Percentiles rank a stretch among this genome's conserved stretches.
These are phyloP conservation scores for Cadophora sp. DNA, from an alignment of 2,329 filamentous ascomycete species.

Conservation along the genomic window DNA sequence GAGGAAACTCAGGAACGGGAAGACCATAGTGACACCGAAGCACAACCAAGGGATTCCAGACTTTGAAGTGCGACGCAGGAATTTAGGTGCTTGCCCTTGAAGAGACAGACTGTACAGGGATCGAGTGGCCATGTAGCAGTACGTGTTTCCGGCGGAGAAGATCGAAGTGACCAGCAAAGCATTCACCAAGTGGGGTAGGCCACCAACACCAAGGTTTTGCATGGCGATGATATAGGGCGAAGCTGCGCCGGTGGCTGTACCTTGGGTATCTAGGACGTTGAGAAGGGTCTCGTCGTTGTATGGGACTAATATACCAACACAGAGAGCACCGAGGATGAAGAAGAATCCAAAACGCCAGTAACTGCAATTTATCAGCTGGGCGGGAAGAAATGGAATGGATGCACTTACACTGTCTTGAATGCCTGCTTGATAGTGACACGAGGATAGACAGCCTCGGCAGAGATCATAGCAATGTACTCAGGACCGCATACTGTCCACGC, in stretches of 20 bases:
- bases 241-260: conserved; percentile 53
- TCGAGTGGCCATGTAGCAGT: conserved; percentile 70
- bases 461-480: conserved; percentile 72
- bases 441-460: conserved; percentile 71
- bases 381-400: background rate
- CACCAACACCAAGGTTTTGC: conserved; percentile 66
- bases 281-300: conserved; percentile 65
- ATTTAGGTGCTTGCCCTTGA: conserved; percentile 66
- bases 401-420: conserved; percentile 65
- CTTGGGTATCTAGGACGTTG: conserved; percentile 42
- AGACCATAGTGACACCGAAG: conserved; percentile 69
- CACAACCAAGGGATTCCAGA: conserved; percentile 65
- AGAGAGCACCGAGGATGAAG: conserved; percentile 71
- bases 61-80: conserved; percentile 65
- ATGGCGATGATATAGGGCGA: conserved; percentile 61
- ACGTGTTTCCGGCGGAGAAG: conserved; percentile 65
- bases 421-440: conserved; percentile 69
- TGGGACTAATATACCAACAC: conserved; percentile 69
- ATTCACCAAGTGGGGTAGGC: conserved; percentile 71
- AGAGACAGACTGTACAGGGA: conserved; percentile 72
- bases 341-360: conserved; percentile 75
- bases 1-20: conserved; percentile 75
- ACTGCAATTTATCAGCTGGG: background rate
- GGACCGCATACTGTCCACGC: conserved; percentile 55
- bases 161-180: conserved; percentile 71